These are phyloP conservation scores for Schizothecium vesticola DNA, from an alignment of 495 filamentous ascomycete species.

Conservation along the genomic window DNA sequence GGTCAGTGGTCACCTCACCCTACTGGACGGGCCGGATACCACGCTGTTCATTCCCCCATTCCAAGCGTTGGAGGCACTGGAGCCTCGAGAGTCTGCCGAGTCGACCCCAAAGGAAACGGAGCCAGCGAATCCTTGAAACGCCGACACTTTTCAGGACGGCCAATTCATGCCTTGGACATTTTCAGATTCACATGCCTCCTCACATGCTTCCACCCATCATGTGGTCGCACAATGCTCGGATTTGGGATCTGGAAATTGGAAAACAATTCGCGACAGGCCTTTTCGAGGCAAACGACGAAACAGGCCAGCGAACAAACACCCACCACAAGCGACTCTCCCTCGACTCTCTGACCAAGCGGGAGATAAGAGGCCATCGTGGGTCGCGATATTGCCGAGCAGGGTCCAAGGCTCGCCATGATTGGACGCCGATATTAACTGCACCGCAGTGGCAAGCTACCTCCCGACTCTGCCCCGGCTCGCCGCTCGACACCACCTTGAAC, in stretches of 20 bases:
- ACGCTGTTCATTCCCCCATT: constrained; percentile 2
- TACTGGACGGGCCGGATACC: neutral
- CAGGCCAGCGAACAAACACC: neutral
- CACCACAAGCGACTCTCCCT: neutral
- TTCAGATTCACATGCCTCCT: neutral
- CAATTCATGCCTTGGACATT: neutral
- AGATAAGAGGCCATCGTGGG: constrained; percentile 22
- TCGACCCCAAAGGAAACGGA: constrained; percentile 6
- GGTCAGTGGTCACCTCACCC: neutral
- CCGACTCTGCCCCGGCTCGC: neutral
- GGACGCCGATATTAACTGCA: constrained; percentile 19
- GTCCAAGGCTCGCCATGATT: constrained; percentile 12
- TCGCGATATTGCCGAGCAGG: constrained; percentile 16
- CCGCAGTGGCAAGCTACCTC: constrained; percentile 10
- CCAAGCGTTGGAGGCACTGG: constrained; percentile 3
- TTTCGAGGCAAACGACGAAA: neutral
- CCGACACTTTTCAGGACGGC: neutral
- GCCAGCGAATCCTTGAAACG: neutral
- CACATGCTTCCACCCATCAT: neutral
- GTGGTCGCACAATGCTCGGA: neutral
- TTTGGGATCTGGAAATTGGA: neutral
- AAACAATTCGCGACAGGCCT: neutral
- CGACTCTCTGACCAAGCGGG: neutral
- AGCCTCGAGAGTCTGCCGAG: neutral
- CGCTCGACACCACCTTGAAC: neutral